Base-by-base conservation (phyloP, 768 basidiomycete species). In the Cyclocybe cylindracea region DNA sequence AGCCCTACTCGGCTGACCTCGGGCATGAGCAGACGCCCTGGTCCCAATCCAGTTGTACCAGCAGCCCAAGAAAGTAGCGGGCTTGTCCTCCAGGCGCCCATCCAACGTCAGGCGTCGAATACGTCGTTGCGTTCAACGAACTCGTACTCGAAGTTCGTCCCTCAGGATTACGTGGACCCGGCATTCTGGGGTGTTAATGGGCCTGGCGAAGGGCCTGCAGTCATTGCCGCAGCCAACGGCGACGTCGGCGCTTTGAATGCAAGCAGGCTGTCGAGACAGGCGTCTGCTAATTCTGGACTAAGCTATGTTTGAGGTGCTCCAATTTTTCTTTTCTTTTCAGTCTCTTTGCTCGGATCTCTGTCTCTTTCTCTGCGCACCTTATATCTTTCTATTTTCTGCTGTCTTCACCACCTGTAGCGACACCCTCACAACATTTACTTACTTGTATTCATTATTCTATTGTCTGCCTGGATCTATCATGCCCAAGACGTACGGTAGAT, bases 91-190 rank as follows among this genome's bases (percentile, higher is more conserved):
- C 55, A 52, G n/a, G 46, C 57, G 38, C 59, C 59, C 10, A 50
- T 68, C 19, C 57, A 58, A 14, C 66, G 66, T 11, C 46, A 51
- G 7, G 47, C 58, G 34, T 73, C 71, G 16, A 67, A 61, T 44
- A 51, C 61, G 10, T 72, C 72, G 7, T 40, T 72, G 40, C 65
- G 60, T 34, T 69, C 70, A 11, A 51, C 42, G 18, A 58, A 58
- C 7, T 67, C 68, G 5, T 71, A 66, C 43, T 54, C 54, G 13
- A 61, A 50, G 44, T 74, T 56, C 48, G 60, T 70, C 39, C 66
- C 66, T 1, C 10, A 51, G 3, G 65, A 45, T 11, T 74, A 74
- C 51, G 56, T 65, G 14, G 72, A 74, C 51, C 72, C 70, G 7
- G 70, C 70, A 13, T 67, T 44, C 42, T 70, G 61, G 61, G 49